Percentiles rank a stretch among this genome's conserved stretches.
Evolutionary conservation across 2,329 filamentous ascomycete genomes (phyloP).

Genomic region (Ophiostoma perfectum): DNA sequence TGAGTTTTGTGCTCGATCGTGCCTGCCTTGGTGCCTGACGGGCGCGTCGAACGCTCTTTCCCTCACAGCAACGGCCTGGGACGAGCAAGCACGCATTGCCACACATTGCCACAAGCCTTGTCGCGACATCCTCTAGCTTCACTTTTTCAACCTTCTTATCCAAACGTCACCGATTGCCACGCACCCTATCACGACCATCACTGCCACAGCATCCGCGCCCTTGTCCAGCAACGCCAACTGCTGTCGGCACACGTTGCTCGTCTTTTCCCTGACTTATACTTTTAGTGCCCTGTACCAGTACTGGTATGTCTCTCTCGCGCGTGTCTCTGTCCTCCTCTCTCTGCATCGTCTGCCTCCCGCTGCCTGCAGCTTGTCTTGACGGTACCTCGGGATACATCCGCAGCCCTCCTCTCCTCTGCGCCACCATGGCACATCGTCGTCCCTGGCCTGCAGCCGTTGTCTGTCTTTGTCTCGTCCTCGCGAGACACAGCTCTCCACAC

Average conservation of each 20-base stretch:
- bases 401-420: too few species aligned
- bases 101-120: slow-evolving; percentile 5
- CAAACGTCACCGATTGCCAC: slow-evolving; percentile 8
- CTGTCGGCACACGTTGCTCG: background rate
- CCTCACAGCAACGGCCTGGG: background rate
- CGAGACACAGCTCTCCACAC: background rate
- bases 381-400: background rate
- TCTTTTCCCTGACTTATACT: background rate
- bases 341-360: background rate
- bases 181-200: background rate
- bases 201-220: background rate
- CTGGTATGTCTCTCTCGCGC: background rate
- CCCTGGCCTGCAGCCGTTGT: background rate
- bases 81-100: background rate
- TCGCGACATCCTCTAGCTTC: slow-evolving; percentile 10
- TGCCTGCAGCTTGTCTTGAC: background rate
- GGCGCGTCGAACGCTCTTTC: slow-evolving; percentile 14
- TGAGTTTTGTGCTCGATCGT: background rate
- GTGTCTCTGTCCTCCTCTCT: background rate
- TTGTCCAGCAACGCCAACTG: background rate
- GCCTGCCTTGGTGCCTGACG: slow-evolving; percentile 22
- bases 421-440: too few species aligned
- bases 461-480: slow-evolving; percentile 8
- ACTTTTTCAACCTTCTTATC: slow-evolving; percentile 14
- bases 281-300: background rate